Evolutionary conservation across 139 green algal genomes (phyloP), one percentile per base, ranked within the genome.

Genomic region (Coelastrella sp.): DNA sequence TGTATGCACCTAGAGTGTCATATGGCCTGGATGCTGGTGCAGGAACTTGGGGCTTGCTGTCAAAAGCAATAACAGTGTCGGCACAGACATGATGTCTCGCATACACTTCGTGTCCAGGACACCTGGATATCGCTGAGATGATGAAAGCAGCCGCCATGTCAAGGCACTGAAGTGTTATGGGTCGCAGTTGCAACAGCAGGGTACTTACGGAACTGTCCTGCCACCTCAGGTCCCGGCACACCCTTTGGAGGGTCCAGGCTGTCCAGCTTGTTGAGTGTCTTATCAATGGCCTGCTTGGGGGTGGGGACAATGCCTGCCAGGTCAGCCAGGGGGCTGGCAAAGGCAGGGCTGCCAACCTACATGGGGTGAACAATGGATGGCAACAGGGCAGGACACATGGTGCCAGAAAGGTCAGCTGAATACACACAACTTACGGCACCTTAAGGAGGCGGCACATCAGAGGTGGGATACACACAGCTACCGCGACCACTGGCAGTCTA

Each of bases 231-330:
- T 58, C 80, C 80, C 16, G 60, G n/a, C 10, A 76, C 60, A 13
- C 60, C 60, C 80, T 75, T 86, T 13, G 80, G 80, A 10, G 80
- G 80, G 80, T 76, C 61, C 80, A 61, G 61, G 22, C 23, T 58
- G 60, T 86, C 80, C 23, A 86, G 80, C 80, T 86, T 86, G 60
- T 86, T 86, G n/a, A 86, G 80, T 4, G 54, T 22, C 61, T 86
- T 86, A 60, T 23, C 23, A 47, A 86, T 60, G 80, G 80, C 56
- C 17, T 73, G 56, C 54, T 57, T 65, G 57, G 58, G 77, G 11
- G 56, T 65, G 77, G 77, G 77, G 17, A 76, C 22, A 7, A 83
- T 64, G 77, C 47, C 77, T n/a, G 80, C 80, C 80, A 86, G n/a
- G n/a, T 76, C 80, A 61, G 80, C 14, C 57, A 85, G 57, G 58